Evolutionary conservation across 345 rosid genomes (phyloP), one percentile per base, ranked within the genome.

Genomic region (Stellera chamaejasme): DNA sequence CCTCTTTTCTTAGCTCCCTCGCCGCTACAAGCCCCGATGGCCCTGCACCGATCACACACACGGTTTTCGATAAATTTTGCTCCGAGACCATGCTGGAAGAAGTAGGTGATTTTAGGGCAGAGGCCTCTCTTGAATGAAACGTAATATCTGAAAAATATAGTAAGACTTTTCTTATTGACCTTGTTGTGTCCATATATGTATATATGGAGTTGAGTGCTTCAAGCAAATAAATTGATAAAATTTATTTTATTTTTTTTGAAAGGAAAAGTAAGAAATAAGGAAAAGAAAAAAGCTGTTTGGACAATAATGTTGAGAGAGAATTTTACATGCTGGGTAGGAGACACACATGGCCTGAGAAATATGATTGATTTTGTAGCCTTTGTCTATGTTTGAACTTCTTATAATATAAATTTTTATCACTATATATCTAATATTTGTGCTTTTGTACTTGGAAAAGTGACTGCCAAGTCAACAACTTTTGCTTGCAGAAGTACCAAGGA

Each of bases 31-130:
- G 78, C 52, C 98, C 98, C 13, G 98, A 74, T 0, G 96, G 88
- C 49, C 98, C 98, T 2, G 96, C 96, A 0, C 98, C 98, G n/a
- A 92, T 92, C 58, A 92, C 98, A 54, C 96, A 86, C 2, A 92
- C 96, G 0, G 68, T 64, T 52, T 70, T 82, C 3, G 76, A 63
- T 11, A 44, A 59, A 65, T 6, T 16, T 16, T 5, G 8, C 3
- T 10, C 79, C 2, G 81, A 72, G 25, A 77, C 84, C 84, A 80
- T 82, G 64, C 70, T 8, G 6, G 39, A 5, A 32, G 9, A 32
- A 32, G 6, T n/a, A 11, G 43, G 13, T 26, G 55, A 57, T 47
- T 11, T 16, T 45, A 45, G 15, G 48, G 48, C 48, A 45, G 23
- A 39, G 60, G 13, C 12, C 45, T 46, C n/a, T 48, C 25, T 9